Conservation (phyloP, 2,329 filamentous ascomycete genomes). For the Claviceps purpurea region DNA sequence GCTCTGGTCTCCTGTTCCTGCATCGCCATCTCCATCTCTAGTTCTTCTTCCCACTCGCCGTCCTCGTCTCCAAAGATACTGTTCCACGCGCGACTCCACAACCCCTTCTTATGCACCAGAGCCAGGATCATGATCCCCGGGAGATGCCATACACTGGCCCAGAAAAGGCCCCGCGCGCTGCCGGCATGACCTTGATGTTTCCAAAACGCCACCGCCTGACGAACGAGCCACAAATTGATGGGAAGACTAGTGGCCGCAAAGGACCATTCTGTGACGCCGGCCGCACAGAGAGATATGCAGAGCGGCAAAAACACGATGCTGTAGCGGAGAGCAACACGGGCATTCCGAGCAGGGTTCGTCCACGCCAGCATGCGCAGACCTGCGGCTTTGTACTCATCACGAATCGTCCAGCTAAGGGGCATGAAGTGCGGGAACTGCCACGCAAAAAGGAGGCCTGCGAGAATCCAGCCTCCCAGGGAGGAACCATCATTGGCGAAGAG, state of each 20-base stretch:
- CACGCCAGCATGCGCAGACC: conserved; percentile 67
- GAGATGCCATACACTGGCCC: conserved; percentile 95
- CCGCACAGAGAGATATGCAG: conserved; percentile 65
- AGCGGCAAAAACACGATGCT: conserved; percentile 75
- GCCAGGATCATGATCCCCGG: conserved; percentile 82
- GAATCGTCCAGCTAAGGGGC: conserved; percentile 75
- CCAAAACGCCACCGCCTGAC: conserved; percentile 74
- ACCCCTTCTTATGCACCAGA: conserved; percentile 83
- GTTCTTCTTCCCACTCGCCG: conserved; percentile 43
- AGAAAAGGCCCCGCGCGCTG: conserved; percentile 75
- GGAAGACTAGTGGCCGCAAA: conserved; percentile 71
- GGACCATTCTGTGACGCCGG: conserved; percentile 70
- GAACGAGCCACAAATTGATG: conserved; percentile 75
- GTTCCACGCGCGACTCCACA: conserved; percentile 74
- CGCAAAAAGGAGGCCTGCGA: conserved; percentile 72
- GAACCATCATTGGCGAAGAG: conserved; percentile 51
- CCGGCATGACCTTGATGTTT: conserved; percentile 63
- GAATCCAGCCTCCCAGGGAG: conserved; percentile 70
- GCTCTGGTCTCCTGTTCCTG: not conserved
- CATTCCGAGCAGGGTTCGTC: conserved; percentile 76
- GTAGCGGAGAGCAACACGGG: conserved; percentile 78
- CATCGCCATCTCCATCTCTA: conserved; percentile 23
- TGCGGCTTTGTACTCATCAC: conserved; percentile 71
- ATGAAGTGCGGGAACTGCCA: conserved; percentile 99
- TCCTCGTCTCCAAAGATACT: conserved; percentile 47